Evolutionary conservation across 139 green algal species (phyloP), one percentile per base, ranked within the genome.

Genomic region (Micractinium conductrix): DNA sequence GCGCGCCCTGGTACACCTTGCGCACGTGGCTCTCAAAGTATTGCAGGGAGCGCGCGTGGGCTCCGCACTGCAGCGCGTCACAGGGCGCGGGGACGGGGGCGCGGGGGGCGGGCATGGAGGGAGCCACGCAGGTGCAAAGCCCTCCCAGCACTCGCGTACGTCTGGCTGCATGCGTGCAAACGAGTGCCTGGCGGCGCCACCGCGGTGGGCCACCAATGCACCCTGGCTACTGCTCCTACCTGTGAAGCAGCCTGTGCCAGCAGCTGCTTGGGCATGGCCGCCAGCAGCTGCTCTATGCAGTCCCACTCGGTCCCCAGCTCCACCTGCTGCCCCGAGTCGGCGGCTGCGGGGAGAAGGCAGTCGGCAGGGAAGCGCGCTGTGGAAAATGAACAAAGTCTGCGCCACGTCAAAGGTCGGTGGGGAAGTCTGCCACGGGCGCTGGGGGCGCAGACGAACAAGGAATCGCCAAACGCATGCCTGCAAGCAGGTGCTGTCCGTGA

Each of bases 1-100:
- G 85, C 10, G 85, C 95, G 24, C 89, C 94, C 10, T 89, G 89
- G 30, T 92, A 81, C 68, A 83, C 68, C 7, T n/a, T 73, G 3
- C 96, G 89, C 79, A 97, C 87, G 83, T 95, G 87, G 0, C 78
- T 88, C 90, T 99, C 96, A 85, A 94, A 96, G 89, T 98, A 96
- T 84, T 93, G 92, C 62, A 99, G 89, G 0, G 96, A 94, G 0
- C 96, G 91, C 3, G 96, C 96, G 83, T 97, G 91, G 0, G 96
- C 94, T 1, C 95, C 92, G 80, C 91, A 96, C 33, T 88, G 84
- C 58, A 74, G 71, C 2, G 42, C 58, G 4, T 78, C 53, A 72
- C 37, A 50, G 40, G 26, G 62, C 45, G 42, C 16, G n/a, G 26
- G 68, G 76, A 69, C 2, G 62, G 16, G 24, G 4, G 26, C 10